phyloP scores from a whole-genome alignment of 306 rosid genomes.

The Aeschynomene evenia region DNA sequence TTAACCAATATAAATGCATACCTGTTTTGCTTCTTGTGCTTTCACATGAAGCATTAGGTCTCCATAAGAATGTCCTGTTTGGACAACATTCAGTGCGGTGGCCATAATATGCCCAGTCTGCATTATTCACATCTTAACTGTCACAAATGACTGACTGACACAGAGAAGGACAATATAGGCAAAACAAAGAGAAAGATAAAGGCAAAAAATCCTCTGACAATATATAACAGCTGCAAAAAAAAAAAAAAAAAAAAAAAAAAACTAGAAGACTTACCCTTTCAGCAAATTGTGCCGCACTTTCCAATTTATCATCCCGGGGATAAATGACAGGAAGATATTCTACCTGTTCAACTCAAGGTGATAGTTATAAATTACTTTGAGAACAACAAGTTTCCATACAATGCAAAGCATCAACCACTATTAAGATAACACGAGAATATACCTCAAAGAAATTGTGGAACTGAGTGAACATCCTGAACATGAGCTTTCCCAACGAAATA shows the following conservation, averaged over 20 bases:
- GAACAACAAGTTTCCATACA: slow-evolving; percentile 15
- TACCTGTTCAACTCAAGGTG: slow-evolving; percentile 58
- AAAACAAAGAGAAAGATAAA: slow-evolving; percentile 14
- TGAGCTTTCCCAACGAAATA: slow-evolving; percentile 74
- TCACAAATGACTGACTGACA: neutral
- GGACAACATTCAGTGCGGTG: slow-evolving; percentile 70
- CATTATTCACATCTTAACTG: slow-evolving; percentile 31
- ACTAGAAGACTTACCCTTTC: slow-evolving; percentile 63
- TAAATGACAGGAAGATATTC: slow-evolving; percentile 91
- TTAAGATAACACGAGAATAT: slow-evolving; percentile 25
- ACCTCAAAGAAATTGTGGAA: slow-evolving; percentile 98
- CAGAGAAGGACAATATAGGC: neutral
- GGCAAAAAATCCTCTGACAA: neutral
- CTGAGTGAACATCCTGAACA: slow-evolving; percentile 95
- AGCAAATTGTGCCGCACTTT: slow-evolving; percentile 65
- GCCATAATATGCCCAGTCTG: slow-evolving; percentile 82
- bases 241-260: too few relatives aligned
- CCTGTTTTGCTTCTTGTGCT: slow-evolving; percentile 72
- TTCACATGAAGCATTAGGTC: slow-evolving; percentile 74
- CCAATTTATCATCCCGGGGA: slow-evolving; percentile 59
- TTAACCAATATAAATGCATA: slow-evolving; percentile 31
- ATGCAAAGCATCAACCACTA: neutral
- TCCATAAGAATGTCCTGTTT: slow-evolving; percentile 87
- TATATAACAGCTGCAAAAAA: slow-evolving; percentile 3
- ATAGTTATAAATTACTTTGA: slow-evolving; percentile 16